phyloP scores from a whole-genome alignment of 257 asterid genomes.

The Solanum bulbocastanum region DNA sequence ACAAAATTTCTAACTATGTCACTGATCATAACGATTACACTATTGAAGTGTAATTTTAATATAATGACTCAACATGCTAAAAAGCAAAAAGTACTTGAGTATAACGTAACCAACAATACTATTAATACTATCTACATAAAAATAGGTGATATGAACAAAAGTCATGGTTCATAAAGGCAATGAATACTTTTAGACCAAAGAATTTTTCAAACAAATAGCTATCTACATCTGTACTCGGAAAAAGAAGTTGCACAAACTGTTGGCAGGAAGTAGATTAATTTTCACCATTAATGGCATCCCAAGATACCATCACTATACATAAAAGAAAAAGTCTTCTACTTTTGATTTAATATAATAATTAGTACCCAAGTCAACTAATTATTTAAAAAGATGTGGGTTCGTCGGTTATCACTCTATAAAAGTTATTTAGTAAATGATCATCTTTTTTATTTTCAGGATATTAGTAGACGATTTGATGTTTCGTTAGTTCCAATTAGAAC shows the following conservation, averaged over 20 bases:
- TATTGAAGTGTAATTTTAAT: neutral
- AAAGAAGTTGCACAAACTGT: neutral
- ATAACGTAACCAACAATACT: neutral
- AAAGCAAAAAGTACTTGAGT: neutral
- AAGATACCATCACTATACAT: neutral
- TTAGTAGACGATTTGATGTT: neutral
- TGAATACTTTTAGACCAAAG: neutral
- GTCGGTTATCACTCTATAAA: neutral
- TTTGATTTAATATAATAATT: neutral
- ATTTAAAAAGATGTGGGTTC: neutral
- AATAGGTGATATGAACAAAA: neutral
- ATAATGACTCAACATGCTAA: neutral
- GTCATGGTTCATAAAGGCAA: neutral
- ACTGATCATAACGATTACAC: too few relatives aligned
- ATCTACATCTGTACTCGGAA: neutral
- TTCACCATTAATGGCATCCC: neutral
- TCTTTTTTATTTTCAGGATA: neutral
- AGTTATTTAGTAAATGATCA: neutral
- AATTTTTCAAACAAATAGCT: neutral
- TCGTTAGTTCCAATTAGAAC: neutral
- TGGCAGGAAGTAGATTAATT: neutral
- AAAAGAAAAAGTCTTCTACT: neutral
- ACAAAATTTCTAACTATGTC: too few relatives aligned
- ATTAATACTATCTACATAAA: too few relatives aligned
- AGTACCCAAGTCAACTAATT: neutral